Percentiles rank a stretch among this genome's conserved stretches.
phyloP scores from a whole-genome alignment of 2,329 filamentous ascomycete species.

The Zymoseptoria passerinii region DNA sequence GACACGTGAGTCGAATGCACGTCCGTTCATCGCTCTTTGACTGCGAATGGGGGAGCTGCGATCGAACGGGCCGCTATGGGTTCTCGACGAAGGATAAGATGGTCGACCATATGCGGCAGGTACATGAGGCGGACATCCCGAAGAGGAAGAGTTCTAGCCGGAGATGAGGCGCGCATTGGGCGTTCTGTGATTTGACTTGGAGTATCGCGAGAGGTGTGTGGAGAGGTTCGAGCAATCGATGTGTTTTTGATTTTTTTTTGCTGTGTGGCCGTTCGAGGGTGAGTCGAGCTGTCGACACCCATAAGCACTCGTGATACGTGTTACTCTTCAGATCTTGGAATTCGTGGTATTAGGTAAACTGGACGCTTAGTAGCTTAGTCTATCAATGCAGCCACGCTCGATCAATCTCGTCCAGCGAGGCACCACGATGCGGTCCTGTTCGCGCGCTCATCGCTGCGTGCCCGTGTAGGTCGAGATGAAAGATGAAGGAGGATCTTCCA shows the following conservation, averaged over 20 bases:
- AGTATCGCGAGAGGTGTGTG: neutral
- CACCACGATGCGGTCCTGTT: neutral
- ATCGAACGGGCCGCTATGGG: constrained; percentile 38
- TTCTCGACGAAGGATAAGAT: constrained; percentile 52
- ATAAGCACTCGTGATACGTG: neutral
- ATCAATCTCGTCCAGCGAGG: neutral
- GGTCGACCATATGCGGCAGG: constrained; percentile 49
- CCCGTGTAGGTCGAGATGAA: constrained; percentile 7
- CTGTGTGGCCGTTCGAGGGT: neutral
- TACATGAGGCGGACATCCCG: constrained; percentile 43
- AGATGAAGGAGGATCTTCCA: constrained; percentile 50
- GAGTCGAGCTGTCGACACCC: neutral
- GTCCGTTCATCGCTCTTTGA: constrained; percentile 33
- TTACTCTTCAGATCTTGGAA: neutral
- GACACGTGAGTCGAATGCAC: constrained; percentile 42
- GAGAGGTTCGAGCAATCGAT: neutral
- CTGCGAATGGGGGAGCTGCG: constrained; percentile 38
- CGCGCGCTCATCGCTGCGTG: neutral
- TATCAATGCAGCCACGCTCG: neutral
- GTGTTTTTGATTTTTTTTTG: neutral
- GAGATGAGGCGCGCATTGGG: neutral
- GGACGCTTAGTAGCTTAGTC: neutral
- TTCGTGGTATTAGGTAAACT: neutral
- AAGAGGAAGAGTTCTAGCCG: constrained; percentile 20
- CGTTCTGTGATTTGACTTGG: neutral